phyloP scores from a whole-genome alignment of 2,329 filamentous ascomycete species.

The Penicillium sp. region DNA sequence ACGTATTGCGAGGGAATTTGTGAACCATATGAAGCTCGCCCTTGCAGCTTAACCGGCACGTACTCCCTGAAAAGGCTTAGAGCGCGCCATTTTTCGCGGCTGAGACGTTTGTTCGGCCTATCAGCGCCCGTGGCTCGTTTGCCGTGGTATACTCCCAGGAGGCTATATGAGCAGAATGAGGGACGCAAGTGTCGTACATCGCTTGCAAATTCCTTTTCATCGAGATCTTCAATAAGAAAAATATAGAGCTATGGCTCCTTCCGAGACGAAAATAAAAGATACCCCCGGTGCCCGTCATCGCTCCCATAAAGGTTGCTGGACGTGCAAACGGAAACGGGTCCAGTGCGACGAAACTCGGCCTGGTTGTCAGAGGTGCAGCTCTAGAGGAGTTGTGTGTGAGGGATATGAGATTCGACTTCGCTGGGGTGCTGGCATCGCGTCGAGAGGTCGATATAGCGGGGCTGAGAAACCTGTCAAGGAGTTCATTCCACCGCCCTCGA shows the following conservation, averaged over 20 bases:
- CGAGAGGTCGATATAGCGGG: constrained; percentile 23
- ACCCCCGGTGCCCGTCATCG: constrained; percentile 15
- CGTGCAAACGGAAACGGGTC: constrained; percentile 25
- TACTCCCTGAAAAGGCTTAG: constrained; percentile 20
- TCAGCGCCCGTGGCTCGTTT: constrained; percentile 9
- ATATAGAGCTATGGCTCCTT: constrained; percentile 10
- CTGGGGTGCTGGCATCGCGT: constrained; percentile 27
- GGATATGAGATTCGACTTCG: constrained; percentile 26
- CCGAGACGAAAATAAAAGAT: constrained; percentile 16
- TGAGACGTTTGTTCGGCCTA: constrained; percentile 28
- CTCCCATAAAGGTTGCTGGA: constrained; percentile 29
- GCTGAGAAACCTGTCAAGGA: constrained; percentile 25
- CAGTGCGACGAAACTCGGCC: constrained; percentile 25
- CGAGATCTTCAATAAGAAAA: neutral
- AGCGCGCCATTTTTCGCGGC: constrained; percentile 17
- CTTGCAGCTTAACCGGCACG: constrained; percentile 8
- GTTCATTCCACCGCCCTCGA: constrained; percentile 22
- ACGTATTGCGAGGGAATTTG: constrained; percentile 18
- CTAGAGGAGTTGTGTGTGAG: constrained; percentile 19
- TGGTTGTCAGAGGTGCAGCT: constrained; percentile 18
- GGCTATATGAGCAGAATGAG: constrained; percentile 20
- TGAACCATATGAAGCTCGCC: constrained; percentile 9
- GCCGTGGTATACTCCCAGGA: constrained; percentile 2
- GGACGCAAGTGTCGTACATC: neutral
- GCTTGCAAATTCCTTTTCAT: constrained; percentile 5